Conservation (phyloP, 805 yeast species). For the Wickerhamomyces subpelliculosus region DNA sequence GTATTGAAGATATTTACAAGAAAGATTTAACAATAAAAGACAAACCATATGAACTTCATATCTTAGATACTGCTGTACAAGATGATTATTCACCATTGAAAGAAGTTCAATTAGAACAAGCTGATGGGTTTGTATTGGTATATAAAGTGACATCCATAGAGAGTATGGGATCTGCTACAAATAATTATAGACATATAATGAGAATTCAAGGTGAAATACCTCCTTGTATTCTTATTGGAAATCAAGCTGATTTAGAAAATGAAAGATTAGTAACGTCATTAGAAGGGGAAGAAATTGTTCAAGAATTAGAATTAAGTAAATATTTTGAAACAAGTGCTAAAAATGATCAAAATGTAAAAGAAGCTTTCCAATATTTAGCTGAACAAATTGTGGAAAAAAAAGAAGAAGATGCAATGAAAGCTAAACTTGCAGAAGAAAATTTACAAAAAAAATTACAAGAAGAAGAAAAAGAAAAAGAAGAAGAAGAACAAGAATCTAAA, state of each 20-base stretch:
- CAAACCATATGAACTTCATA: conserved; percentile 45
- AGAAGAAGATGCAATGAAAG: not conserved
- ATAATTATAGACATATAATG: conserved; percentile 11
- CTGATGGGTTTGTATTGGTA: conserved; percentile 17
- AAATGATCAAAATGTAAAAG: conserved; percentile 8
- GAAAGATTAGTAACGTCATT: conserved; percentile 8
- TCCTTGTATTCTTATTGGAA: conserved; percentile 15
- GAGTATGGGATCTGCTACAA: conserved; percentile 7
- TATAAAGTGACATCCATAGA: conserved; percentile 10
- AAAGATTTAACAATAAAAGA: conserved; percentile 49
- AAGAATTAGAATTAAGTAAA: conserved; percentile 7
- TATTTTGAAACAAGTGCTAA: conserved; percentile 17
- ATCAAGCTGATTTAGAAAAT: conserved; percentile 7
- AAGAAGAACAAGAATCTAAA: too few relatives aligned
- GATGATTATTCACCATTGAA: conserved; percentile 70
- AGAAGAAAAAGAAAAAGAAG: too few relatives aligned
- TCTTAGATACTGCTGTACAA: conserved; percentile 75
- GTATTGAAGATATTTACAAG: conserved; percentile 59
- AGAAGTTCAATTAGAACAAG: conserved; percentile 31
- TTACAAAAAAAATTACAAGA: too few relatives aligned
- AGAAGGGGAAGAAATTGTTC: conserved; percentile 12
- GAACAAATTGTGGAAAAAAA: conserved; percentile 1
- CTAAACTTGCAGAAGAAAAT: too few relatives aligned
- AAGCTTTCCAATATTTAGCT: conserved; percentile 8
- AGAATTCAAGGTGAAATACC: conserved; percentile 13